Conservation (phyloP, 495 filamentous ascomycete genomes). For the Hypoxylon fuscum region DNA sequence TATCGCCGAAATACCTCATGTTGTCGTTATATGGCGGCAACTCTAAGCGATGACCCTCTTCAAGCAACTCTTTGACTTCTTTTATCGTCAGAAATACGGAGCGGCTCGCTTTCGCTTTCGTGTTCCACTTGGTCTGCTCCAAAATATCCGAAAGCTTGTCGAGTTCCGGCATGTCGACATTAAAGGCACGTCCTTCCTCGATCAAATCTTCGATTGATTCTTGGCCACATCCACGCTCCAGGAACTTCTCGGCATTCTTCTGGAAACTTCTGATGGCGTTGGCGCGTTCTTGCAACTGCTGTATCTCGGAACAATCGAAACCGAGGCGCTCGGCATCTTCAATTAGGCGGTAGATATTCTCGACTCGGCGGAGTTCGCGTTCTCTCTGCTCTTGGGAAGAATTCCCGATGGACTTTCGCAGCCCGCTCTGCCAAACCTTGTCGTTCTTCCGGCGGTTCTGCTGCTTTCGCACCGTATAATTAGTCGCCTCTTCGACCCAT, state of each 20-base stretch:
- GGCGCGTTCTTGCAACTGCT: conserved; percentile 83
- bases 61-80: conserved; percentile 80
- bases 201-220: conserved; percentile 88
- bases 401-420: conserved; percentile 71
- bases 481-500: conserved; percentile 97
- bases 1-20: conserved; percentile 76
- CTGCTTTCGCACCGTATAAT: conserved; percentile 97
- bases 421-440: conserved; percentile 80
- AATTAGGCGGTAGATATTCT: conserved; percentile 87
- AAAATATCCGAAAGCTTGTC: conserved; percentile 82
- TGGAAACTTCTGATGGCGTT: conserved; percentile 90
- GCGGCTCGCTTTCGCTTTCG: conserved; percentile 73
- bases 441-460: conserved; percentile 98
- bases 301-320: conserved; percentile 95
- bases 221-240: conserved; percentile 65
- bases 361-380: conserved; percentile 86
- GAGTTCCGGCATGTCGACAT: conserved; percentile 93
- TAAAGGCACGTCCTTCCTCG: conserved; percentile 86
- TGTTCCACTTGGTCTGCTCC: conserved; percentile 88
- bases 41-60: conserved; percentile 75
- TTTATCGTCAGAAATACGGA: conserved; percentile 71
- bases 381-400: conserved; percentile 81
- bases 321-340: conserved; percentile 85
- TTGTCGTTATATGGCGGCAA: conserved; percentile 82
- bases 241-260: conserved; percentile 72